Percentiles rank a stretch among this genome's conserved stretches.
phyloP scores from a whole-genome alignment of 139 green algal species.

The Pseudopediastrum boryanum region DNA sequence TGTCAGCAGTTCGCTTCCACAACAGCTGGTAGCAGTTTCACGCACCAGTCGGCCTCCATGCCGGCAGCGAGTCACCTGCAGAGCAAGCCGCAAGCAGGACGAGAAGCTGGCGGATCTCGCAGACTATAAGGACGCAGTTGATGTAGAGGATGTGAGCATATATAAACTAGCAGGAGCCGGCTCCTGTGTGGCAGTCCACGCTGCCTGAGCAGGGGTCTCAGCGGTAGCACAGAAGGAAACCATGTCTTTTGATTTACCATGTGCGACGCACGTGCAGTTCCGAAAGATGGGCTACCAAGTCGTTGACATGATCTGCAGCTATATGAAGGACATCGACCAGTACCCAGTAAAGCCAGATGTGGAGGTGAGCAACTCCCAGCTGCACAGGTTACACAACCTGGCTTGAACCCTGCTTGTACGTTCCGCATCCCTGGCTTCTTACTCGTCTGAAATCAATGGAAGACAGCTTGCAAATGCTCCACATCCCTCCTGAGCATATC shows the following conservation, averaged over 20 bases:
- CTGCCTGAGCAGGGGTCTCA: neutral
- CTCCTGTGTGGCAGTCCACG: neutral
- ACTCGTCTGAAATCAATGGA: neutral
- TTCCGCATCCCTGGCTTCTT: too few species aligned
- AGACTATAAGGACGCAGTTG: slow-evolving; percentile 51
- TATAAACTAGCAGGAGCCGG: neutral
- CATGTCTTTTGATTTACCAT: neutral
- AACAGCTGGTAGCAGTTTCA: too few species aligned
- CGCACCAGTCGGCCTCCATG: too few species aligned
- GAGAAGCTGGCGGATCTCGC: too few species aligned
- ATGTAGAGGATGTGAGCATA: slow-evolving; percentile 43
- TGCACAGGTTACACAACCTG: too few species aligned
- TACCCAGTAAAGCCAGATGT: slow-evolving; percentile 51
- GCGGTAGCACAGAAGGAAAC: neutral
- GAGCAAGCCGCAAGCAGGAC: too few species aligned
- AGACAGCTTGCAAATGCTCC: neutral
- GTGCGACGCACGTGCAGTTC: slow-evolving; percentile 49
- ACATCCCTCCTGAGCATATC: too few species aligned
- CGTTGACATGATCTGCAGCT: slow-evolving; percentile 76
- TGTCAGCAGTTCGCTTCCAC: too few species aligned
- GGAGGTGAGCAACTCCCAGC: slow-evolving; percentile 25
- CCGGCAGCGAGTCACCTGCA: too few species aligned
- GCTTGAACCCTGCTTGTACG: neutral
- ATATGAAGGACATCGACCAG: slow-evolving; percentile 35
- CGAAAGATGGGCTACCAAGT: slow-evolving; percentile 59